Conservation (phyloP, 352 stramenopile species). For the Phytophthora palmivora region DNA sequence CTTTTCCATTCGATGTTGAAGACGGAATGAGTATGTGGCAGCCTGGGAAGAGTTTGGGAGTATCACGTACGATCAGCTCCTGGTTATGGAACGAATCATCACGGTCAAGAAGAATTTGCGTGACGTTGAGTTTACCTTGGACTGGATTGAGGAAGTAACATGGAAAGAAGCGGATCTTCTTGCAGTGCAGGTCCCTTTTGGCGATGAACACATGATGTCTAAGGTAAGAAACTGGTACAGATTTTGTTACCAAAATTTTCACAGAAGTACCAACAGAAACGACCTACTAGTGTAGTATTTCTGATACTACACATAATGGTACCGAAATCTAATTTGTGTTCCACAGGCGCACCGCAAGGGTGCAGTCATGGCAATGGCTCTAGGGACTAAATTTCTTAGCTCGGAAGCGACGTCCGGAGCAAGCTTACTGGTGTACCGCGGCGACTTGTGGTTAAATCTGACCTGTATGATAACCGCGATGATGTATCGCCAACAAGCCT, state of each 20-base stretch:
- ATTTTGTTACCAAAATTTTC: conserved; percentile 3
- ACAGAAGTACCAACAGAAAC: too few species aligned
- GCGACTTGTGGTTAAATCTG: conserved; percentile 2
- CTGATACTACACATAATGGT: too few species aligned
- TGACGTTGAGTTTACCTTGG: not conserved
- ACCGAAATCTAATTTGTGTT: not conserved
- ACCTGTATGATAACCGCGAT: conserved; percentile 2
- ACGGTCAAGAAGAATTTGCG: not conserved
- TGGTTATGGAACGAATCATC: conserved; percentile 2
- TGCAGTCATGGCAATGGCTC: not conserved
- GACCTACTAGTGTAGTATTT: too few species aligned
- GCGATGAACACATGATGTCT: not conserved
- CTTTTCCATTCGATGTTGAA: too few species aligned
- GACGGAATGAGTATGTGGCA: not conserved
- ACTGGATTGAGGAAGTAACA: not conserved
- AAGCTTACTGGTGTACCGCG: not conserved
- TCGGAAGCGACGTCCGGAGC: not conserved
- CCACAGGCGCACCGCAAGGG: not conserved
- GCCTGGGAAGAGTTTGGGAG: not conserved
- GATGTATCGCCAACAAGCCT: not conserved
- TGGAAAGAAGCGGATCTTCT: not conserved
- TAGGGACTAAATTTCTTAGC: not conserved
- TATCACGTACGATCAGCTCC: not conserved
- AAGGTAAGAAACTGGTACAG: conserved; percentile 1
- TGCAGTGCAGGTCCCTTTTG: not conserved